phyloP scores from a whole-genome alignment of 2,329 filamentous ascomycete species.

The Trichoderma citrinoviride region DNA sequence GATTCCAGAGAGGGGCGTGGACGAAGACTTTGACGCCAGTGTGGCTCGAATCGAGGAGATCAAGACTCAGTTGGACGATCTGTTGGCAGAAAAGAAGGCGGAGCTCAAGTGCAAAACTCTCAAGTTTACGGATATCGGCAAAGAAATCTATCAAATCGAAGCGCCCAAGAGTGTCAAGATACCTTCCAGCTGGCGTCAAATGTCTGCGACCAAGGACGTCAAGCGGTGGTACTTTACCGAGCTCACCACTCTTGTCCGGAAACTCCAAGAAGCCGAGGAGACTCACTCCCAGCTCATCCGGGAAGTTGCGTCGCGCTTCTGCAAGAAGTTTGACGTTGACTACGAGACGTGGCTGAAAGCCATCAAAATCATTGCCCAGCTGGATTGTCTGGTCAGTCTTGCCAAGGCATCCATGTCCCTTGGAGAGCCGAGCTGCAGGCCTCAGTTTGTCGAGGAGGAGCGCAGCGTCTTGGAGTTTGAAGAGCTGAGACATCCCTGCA shows the following conservation, averaged over 20 bases:
- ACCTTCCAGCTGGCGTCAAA: slow-evolving; percentile 87
- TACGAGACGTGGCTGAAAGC: slow-evolving; percentile 83
- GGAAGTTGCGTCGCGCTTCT: slow-evolving; percentile 80
- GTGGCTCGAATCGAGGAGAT: slow-evolving; percentile 73
- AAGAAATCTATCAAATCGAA: slow-evolving; percentile 96
- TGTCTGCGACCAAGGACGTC: slow-evolving; percentile 87
- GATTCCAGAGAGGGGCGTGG: slow-evolving; percentile 81
- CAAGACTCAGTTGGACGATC: slow-evolving; percentile 65
- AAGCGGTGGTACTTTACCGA: slow-evolving; percentile 94
- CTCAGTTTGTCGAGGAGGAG: slow-evolving; percentile 80
- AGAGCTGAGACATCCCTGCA: slow-evolving; percentile 92
- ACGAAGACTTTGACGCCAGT: slow-evolving; percentile 87
- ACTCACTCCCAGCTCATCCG: slow-evolving; percentile 88
- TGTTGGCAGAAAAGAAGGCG: slow-evolving; percentile 69
- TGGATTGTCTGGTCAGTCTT: slow-evolving; percentile 92
- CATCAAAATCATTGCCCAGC: slow-evolving; percentile 84
- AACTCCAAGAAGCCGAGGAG: slow-evolving; percentile 91
- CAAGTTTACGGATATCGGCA: slow-evolving; percentile 81
- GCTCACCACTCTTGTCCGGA: slow-evolving; percentile 75
- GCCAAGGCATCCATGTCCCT: slow-evolving; percentile 83
- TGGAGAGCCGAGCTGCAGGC: slow-evolving; percentile 84
- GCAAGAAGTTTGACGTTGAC: slow-evolving; percentile 80
- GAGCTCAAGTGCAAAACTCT: slow-evolving; percentile 72
- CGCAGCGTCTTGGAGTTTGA: slow-evolving; percentile 87
- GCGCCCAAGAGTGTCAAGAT: slow-evolving; percentile 82